Evolutionary conservation across 768 basidiomycete species (phyloP), one percentile per base, ranked within the genome.

Genomic region (Rhodocollybia butyracea): DNA sequence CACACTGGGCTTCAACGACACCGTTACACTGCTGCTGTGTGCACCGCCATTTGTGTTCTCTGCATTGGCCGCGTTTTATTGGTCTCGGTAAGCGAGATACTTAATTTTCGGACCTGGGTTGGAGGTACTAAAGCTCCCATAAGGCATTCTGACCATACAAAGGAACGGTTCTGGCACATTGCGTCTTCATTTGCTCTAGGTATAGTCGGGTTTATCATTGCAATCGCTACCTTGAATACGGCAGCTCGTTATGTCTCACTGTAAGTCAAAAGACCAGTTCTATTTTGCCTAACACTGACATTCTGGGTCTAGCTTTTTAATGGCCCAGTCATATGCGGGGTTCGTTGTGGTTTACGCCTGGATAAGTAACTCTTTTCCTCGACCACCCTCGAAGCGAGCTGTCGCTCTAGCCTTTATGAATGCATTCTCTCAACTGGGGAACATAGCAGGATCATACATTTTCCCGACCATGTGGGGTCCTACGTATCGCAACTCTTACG

Each of bases 41-140:
- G 88, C 86, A 7, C 91, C 90, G 30, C 91, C 91, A n/a, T 94
- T 85, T 76, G 71, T 76, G 8, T 84, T 89, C 62, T 79, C 88
- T 0, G 78, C 87, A 0, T 54, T 82, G 4, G 72, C 82, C 21
- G 80, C 88, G 0, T 81, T 93, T 67, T 19, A 66, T 15, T 32
- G 75, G 59, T 77, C 70, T 63, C 76, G 69, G 83, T 81, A 46
- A 63, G 77, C 74, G 69, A 39, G 42, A 58, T 54, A 31, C 21
- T 8, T 17, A 26, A 26, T 19, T 21, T 21, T 30, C 3, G 46
- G 19, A 12, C 34, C 21, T 31, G 17, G 15, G 12, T 27, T n/a
- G 29, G 8, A 38, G 22, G n/a, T n/a, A n/a, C n/a, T 27, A 10
- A 6, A 40, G 3, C 8, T 41, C 42, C 40, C 3, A 19, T 30